phyloP scores from a whole-genome alignment of 495 filamentous ascomycete genomes.

The Neurospora sp. region DNA sequence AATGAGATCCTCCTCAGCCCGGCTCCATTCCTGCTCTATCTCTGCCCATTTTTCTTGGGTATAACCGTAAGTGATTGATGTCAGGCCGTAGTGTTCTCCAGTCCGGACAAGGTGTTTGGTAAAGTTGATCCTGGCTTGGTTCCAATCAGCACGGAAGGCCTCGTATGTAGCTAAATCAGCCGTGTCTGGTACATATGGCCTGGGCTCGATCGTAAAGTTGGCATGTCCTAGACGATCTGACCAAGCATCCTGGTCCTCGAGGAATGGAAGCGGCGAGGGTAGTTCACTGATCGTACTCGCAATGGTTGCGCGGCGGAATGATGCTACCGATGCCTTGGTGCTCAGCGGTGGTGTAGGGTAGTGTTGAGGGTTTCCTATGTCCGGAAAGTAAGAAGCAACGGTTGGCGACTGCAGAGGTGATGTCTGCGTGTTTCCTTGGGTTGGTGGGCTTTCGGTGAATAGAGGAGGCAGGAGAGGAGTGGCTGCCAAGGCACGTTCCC shows the following conservation, averaged over 20 bases:
- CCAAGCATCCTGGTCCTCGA: conserved; percentile 69
- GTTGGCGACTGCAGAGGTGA: conserved; percentile 81
- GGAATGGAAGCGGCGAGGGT: conserved; percentile 40
- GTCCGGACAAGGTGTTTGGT: conserved; percentile 75
- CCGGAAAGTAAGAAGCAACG: conserved; percentile 21
- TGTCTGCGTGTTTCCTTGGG: conserved; percentile 34
- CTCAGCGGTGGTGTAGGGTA: conserved; percentile 71
- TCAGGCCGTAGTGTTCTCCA: conserved; percentile 75
- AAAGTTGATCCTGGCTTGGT: conserved; percentile 68
- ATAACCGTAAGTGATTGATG: conserved; percentile 70
- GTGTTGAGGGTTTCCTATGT: conserved; percentile 17
- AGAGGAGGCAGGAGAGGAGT: conserved; percentile 79
- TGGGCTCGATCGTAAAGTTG: conserved; percentile 80
- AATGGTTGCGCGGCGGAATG: conserved; percentile 46
- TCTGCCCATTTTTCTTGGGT: conserved; percentile 80
- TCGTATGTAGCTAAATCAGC: conserved; percentile 50
- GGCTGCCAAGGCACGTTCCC: conserved; percentile 53
- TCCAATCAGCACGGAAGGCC: conserved; percentile 67
- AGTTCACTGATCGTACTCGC: conserved; percentile 26
- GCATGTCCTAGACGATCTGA: conserved; percentile 76
- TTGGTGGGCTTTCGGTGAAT: conserved; percentile 41
- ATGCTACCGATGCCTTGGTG: conserved; percentile 66
- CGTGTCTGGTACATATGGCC: conserved; percentile 60
- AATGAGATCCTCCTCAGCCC: conserved; percentile 49
- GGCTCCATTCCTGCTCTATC: conserved; percentile 62